phyloP scores from a whole-genome alignment of 1,284 basidiomycete species.

The Schizophyllum amplum region DNA sequence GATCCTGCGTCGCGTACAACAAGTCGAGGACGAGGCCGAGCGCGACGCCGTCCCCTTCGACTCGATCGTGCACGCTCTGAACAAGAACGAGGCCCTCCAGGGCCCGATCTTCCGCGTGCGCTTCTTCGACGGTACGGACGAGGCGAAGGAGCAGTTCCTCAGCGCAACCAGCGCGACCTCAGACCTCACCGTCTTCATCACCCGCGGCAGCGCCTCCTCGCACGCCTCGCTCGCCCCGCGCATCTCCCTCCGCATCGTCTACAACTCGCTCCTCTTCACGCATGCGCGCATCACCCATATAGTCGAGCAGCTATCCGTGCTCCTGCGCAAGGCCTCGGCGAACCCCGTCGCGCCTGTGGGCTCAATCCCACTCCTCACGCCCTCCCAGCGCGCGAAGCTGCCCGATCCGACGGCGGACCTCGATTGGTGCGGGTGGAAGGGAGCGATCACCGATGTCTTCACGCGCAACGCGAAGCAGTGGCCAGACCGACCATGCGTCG shows the following conservation, averaged over 20 bases:
- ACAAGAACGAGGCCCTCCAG: conserved; percentile 49
- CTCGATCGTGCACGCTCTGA: conserved; percentile 66
- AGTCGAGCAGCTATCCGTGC: conserved; percentile 79
- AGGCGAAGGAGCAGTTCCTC: conserved; percentile 68
- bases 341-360: conserved; percentile 61
- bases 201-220: conserved; percentile 52
- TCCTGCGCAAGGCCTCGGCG: conserved; percentile 69
- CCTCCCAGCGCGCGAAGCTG: conserved; percentile 61
- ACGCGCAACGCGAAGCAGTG: conserved; percentile 70
- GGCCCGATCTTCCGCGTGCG: conserved; percentile 86
- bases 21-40: conserved; percentile 81
- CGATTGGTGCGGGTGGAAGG: conserved; percentile 96
- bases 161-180: conserved; percentile 78
- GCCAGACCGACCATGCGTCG: conserved; percentile 77
- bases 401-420: conserved; percentile 87
- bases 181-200: conserved; percentile 84
- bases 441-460: conserved; percentile 93
- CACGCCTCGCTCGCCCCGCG: conserved; percentile 67
- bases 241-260: conserved; percentile 82
- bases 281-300: conserved; percentile 70
- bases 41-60: conserved; percentile 82
- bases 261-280: conserved; percentile 95
- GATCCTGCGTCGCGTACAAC: conserved; percentile 81
- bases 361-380: conserved; percentile 75
- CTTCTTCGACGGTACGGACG: conserved; percentile 90